Conservation (phyloP, 2,329 filamentous ascomycete species). For the Xylaria sp. region DNA sequence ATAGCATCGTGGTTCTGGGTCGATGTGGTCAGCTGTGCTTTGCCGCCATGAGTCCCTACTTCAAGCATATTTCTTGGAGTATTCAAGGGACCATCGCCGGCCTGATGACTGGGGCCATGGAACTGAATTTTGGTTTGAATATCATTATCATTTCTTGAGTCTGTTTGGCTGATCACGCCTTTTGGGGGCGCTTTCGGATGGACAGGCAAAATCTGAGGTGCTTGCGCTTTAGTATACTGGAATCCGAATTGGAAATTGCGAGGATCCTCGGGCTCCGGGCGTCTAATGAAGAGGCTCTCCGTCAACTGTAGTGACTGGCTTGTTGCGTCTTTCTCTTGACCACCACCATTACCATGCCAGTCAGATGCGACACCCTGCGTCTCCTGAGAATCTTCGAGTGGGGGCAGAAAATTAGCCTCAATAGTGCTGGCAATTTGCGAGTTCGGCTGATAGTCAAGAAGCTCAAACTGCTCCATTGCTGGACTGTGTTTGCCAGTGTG, state of each 20-base stretch:
- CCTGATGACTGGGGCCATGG: not conserved
- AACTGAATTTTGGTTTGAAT: not conserved
- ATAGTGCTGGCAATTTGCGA: constrained; percentile 9
- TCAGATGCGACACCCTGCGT: not conserved
- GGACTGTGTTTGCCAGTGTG: not conserved
- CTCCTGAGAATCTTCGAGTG: constrained; percentile 20
- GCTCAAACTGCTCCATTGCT: not conserved
- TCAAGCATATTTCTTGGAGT: not conserved
- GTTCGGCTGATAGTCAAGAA: not conserved
- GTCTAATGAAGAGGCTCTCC: constrained; percentile 23
- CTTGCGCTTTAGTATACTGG: constrained; percentile 31
- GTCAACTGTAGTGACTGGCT: not conserved
- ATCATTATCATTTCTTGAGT: not conserved
- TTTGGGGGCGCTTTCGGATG: not conserved
- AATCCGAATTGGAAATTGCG: constrained; percentile 31
- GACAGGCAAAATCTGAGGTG: constrained; percentile 9
- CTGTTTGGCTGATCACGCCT: not conserved
- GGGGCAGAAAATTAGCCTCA: constrained; percentile 20
- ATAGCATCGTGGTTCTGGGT: not conserved
- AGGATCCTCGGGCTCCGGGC: constrained; percentile 27
- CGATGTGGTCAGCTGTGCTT: not conserved
- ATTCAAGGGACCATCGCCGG: not conserved
- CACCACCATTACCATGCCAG: not conserved
- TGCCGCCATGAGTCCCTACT: not conserved
- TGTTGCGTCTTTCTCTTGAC: not conserved